These are phyloP conservation scores for Nissolia schottii DNA, from an alignment of 306 rosid species.

Conservation along the genomic window DNA sequence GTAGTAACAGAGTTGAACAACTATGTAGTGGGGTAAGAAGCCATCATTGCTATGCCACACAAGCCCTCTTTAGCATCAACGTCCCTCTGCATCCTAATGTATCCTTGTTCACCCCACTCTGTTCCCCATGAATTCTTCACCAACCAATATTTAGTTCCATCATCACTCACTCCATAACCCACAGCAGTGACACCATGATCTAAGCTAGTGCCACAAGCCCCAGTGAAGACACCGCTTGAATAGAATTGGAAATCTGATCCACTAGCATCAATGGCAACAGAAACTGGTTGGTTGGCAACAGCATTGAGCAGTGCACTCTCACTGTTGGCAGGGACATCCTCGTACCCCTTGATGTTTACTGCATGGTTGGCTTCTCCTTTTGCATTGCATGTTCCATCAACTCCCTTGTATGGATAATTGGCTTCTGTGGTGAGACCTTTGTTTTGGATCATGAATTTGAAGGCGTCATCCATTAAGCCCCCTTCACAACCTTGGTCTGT, in stretches of 20 bases:
- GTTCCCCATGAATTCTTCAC: slow-evolving; percentile 36
- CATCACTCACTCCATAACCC: slow-evolving; percentile 25
- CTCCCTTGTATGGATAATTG: slow-evolving; percentile 25
- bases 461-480: slow-evolving; percentile 36
- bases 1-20: not conserved
- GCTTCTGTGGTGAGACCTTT: slow-evolving; percentile 26
- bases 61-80: slow-evolving; percentile 24
- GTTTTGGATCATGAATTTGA: slow-evolving; percentile 30
- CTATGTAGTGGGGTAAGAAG: slow-evolving; percentile 34
- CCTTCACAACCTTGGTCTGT: slow-evolving; percentile 34
- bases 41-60: slow-evolving; percentile 35
- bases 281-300: slow-evolving; percentile 36
- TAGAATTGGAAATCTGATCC: slow-evolving; percentile 34
- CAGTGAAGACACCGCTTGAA: slow-evolving; percentile 28
- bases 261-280: slow-evolving; percentile 37
- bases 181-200: slow-evolving; percentile 38
- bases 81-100: slow-evolving; percentile 33
- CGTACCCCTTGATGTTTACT: slow-evolving; percentile 28
- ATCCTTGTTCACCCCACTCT: slow-evolving; percentile 37
- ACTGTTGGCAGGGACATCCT: slow-evolving; percentile 32
- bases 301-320: slow-evolving; percentile 32
- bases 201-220: slow-evolving; percentile 27
- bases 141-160: slow-evolving; percentile 31
- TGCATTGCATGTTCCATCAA: slow-evolving; percentile 19
- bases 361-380: not conserved